Conservation (phyloP, 2,329 filamentous ascomycete species). For the Acrocalymma vagum region DNA sequence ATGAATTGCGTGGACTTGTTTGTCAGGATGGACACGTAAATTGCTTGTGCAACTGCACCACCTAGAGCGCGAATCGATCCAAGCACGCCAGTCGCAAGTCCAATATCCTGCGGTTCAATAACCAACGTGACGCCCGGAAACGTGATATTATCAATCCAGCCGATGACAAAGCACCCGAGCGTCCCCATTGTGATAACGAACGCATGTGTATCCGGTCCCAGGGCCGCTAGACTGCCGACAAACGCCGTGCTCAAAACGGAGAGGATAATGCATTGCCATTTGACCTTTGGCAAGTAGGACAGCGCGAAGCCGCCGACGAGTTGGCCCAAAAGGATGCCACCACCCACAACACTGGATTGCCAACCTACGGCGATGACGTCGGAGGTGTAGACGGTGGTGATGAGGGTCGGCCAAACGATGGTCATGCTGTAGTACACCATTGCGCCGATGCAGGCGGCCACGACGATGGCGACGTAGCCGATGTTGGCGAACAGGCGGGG, state of each 20-base stretch:
- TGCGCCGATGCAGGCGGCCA: constrained; percentile 33
- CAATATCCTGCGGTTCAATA: constrained; percentile 58
- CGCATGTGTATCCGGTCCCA: constrained; percentile 15
- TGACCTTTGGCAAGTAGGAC: constrained; percentile 30
- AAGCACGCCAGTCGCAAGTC: constrained; percentile 55
- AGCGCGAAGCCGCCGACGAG: constrained; percentile 31
- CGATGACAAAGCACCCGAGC: constrained; percentile 25
- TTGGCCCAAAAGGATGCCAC: constrained; percentile 40
- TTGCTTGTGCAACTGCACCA: constrained; percentile 33
- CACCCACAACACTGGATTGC: constrained; percentile 34
- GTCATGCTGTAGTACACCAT: constrained; percentile 36
- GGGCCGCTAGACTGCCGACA: constrained; percentile 23
- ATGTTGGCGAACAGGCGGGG: constrained; percentile 39
- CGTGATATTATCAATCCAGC: constrained; percentile 29
- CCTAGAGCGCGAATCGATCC: constrained; percentile 53
- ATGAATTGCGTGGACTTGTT: constrained; percentile 27
- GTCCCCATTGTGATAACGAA: constrained; percentile 25
- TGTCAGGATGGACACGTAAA: constrained; percentile 37
- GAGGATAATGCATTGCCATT: constrained; percentile 28
- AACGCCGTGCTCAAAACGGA: constrained; percentile 25
- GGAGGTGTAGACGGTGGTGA: constrained; percentile 29
- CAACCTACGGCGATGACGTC: constrained; percentile 35
- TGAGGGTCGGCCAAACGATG: constrained; percentile 43
- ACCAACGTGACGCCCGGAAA: constrained; percentile 56
- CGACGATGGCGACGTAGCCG: constrained; percentile 25